phyloP scores from a whole-genome alignment of 257 asterid genomes.

The Marsdenia floribunda region DNA sequence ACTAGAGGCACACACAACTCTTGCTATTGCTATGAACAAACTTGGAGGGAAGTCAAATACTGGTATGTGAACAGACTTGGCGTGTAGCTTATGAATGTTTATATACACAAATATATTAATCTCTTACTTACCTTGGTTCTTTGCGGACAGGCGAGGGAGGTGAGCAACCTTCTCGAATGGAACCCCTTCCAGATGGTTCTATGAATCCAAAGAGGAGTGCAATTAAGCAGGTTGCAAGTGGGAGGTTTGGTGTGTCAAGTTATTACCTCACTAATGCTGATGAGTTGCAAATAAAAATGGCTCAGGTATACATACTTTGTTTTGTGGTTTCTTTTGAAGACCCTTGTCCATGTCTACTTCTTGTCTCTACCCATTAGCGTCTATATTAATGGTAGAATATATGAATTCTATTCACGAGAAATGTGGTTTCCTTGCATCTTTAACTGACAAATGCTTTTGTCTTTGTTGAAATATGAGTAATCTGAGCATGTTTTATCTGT shows the following conservation, averaged over 20 bases:
- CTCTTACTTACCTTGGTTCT: background rate
- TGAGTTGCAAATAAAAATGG: slow-evolving; percentile 96
- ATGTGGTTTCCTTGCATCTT: slow-evolving; percentile 58
- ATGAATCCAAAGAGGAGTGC: slow-evolving; percentile 91
- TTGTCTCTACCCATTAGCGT: slow-evolving; percentile 18
- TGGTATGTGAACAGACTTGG: slow-evolving; percentile 37
- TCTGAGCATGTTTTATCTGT: slow-evolving; percentile 18
- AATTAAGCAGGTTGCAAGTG: slow-evolving; percentile 98
- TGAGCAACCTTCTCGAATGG: slow-evolving; percentile 98
- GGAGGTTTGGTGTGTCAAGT: slow-evolving; percentile 98
- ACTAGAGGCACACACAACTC: slow-evolving; percentile 89
- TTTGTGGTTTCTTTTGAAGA: slow-evolving; percentile 5
- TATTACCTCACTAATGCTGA: slow-evolving; percentile 95
- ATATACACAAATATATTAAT: background rate
- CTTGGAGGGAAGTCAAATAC: slow-evolving; percentile 96
- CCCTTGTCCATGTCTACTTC: slow-evolving; percentile 3
- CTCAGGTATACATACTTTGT: slow-evolving; percentile 62
- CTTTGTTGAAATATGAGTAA: slow-evolving; percentile 43
- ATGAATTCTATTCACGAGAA: slow-evolving; percentile 47
- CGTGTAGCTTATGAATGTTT: background rate
- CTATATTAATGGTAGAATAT: slow-evolving; percentile 26
- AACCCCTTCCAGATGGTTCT: slow-evolving; percentile 87
- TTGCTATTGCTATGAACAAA: slow-evolving; percentile 91
- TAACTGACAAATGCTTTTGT: slow-evolving; percentile 49
- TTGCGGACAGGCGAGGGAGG: slow-evolving; percentile 89